Percentiles rank a stretch among this genome's conserved stretches.
phyloP scores from a whole-genome alignment of 495 filamentous ascomycete genomes.

The Penicillium paxilli region DNA sequence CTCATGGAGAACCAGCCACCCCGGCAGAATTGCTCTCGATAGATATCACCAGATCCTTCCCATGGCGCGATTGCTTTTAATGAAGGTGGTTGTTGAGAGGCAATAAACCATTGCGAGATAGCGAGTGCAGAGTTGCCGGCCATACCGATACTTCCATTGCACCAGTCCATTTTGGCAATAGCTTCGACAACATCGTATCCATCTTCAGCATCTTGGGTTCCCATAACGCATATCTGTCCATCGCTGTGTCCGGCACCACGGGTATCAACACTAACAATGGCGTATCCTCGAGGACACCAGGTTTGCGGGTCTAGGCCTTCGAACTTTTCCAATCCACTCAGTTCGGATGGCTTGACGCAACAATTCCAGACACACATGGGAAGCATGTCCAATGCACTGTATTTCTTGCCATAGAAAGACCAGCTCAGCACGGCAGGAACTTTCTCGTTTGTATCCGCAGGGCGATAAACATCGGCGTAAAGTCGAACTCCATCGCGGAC shows the following conservation, averaged over 20 bases:
- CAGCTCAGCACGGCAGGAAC: slow-evolving; percentile 38
- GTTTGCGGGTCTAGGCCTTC: slow-evolving; percentile 46
- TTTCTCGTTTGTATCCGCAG: slow-evolving; percentile 21
- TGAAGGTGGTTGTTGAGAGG: slow-evolving; percentile 35
- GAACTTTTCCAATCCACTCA: slow-evolving; percentile 40
- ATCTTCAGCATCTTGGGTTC: slow-evolving; percentile 44
- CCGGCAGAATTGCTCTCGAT: slow-evolving; percentile 36
- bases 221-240: slow-evolving; percentile 40
- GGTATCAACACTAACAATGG: slow-evolving; percentile 44
- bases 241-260: slow-evolving; percentile 41
- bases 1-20: slow-evolving; percentile 28
- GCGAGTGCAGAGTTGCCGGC: slow-evolving; percentile 42
- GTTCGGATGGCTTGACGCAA: slow-evolving; percentile 14
- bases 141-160: slow-evolving; percentile 45
- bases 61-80: slow-evolving; percentile 47
- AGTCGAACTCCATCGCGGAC: slow-evolving; percentile 31
- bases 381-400: slow-evolving; percentile 28
- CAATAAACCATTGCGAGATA: slow-evolving; percentile 44
- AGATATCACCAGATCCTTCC: slow-evolving; percentile 48
- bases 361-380: slow-evolving; percentile 22
- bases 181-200: slow-evolving; percentile 46
- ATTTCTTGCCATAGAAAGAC: slow-evolving; percentile 41
- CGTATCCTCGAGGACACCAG: slow-evolving; percentile 44
- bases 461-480: slow-evolving; percentile 39
- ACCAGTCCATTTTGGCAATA: slow-evolving; percentile 42